Base-by-base conservation (phyloP, 148 eudicot genomes). In the Amaranthus palmeri region DNA sequence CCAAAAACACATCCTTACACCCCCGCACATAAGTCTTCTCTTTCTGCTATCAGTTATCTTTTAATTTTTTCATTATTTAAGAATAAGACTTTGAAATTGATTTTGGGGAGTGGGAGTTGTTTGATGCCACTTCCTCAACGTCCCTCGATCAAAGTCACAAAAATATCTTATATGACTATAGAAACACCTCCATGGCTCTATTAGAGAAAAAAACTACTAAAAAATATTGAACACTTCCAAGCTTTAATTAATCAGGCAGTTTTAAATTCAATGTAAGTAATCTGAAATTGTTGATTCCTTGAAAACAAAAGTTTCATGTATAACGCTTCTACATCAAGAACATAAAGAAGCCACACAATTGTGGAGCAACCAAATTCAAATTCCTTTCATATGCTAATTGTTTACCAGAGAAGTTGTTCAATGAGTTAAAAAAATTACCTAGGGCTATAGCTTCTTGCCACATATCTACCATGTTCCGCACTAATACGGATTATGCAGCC, bases 391-490 rank as follows among this genome's bases (percentile, higher is more conserved):
- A 50, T 41, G 44, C 59, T 13, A 72, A 4, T 45, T 12, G 60
- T 45, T 71, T 3, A 8, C 51, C 44, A 45, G 15, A 63, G 51
- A 44, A 45, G 36, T 17, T 45, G 15, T 6, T 43, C 7, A 46
- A 6, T 0, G 73, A 41, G 44, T 56, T 62, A 44, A 25, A 6
- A 55, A 54, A 55, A 54, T 42, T 92, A 92, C 99, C 92, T 79
- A 13, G 99, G 95, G 80, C 92, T 90, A 73, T 90, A 96, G 79
- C 97, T 82, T 84, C 92, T 85, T 45, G 99, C 99, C 58, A 96
- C 83, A 65, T 92, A 96, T 90, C 96, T 82, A 72, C 99, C 99
- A 74, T 96, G 90, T 81, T 96, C 99, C 56, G 99, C 95, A 77
- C 87, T 96, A 78, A 96, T 96, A 64, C 82, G 96, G 59, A 96